phyloP scores from a whole-genome alignment of 2,329 filamentous ascomycete genomes.

The Paracamarosporium sp. region DNA sequence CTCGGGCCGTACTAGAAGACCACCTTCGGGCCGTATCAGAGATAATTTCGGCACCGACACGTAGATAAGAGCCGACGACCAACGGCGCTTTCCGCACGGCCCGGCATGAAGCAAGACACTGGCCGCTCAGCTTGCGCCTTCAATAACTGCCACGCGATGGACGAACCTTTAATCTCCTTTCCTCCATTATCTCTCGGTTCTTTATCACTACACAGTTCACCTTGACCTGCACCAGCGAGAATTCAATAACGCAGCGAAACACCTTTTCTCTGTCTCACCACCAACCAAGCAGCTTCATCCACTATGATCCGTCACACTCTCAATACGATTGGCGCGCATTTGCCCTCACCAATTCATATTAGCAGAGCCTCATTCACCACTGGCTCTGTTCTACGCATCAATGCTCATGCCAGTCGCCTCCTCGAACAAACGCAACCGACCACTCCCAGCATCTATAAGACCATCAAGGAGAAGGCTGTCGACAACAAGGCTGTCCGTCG shows the following conservation, averaged over 20 bases:
- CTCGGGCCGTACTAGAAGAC: no score
- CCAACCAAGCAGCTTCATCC: neutral
- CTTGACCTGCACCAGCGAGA: no score
- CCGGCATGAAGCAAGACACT: neutral
- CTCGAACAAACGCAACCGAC: conserved; percentile 3
- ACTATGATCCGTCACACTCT: conserved; percentile 6
- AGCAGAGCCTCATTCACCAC: neutral
- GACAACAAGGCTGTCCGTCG: conserved; percentile 12
- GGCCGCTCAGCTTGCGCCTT: neutral
- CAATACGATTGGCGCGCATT: neutral
- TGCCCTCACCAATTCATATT: neutral
- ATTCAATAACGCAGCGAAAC: no score
- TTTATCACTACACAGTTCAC: neutral
- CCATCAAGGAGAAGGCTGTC: conserved; percentile 4
- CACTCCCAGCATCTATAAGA: conserved; percentile 8
- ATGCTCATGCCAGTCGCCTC: conserved; percentile 1
- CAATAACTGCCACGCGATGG: conserved; percentile 3
- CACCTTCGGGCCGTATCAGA: neutral
- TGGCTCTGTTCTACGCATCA: neutral
- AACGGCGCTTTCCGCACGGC: neutral
- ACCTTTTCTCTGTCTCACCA: neutral
- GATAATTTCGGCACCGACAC: neutral
- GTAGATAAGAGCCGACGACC: neutral
- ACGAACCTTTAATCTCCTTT: neutral
- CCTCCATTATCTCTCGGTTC: neutral